Base-by-base conservation (phyloP, 164 flowering plant genomes). In the Tetrastigma voinierianum region DNA sequence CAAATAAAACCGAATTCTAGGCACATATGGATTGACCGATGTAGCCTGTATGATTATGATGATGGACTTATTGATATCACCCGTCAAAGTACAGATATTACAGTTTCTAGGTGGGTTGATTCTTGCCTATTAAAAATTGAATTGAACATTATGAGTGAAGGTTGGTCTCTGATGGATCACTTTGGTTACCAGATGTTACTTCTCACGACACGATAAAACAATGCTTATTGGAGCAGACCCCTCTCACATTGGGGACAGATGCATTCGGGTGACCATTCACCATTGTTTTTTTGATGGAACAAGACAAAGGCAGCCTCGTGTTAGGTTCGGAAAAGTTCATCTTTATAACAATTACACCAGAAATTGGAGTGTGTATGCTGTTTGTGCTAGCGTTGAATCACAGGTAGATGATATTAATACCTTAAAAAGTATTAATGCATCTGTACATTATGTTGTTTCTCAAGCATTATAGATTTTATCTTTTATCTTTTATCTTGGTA, bases 221-320 rank as follows among this genome's bases (percentile, higher is more conserved):
- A 82, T 90, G 82, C 93, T 92, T 11, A 87, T 92, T 68, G 96
- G 93, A 69, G 90, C 90, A 57, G 85, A 86, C 55, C 80, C 93
- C 4, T 71, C 80, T 53, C 88, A 88, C 62, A 73, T 67, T 56
- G 83, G 56, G 43, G 86, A 84, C 51, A 75, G 87, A 76, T 80
- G 84, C 67, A 87, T 90, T 7, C 65, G 89, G 46, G 90, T 92
- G 54, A 90, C 96, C 17, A 88, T 90, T 70, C 97, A 90, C 73
- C 96, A 92, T 71, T 90, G 96, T 64, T 90, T 90, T 53, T 92
- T 92, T 63, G 85, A 92, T 72, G 98, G 93, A 17, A 90, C 94
- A 0, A 68, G 90, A 12, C 96, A 92, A 72, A 65, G 96, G 13
- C 98, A 92, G 60, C 98, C 96, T 71, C 98, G 96, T 69, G 86